A percentile compares a stretch with the other conserved stretches of the same genome.
These are phyloP conservation scores for Ceratonia siliqua DNA, from an alignment of 306 rosid species.

Conservation along the genomic window DNA sequence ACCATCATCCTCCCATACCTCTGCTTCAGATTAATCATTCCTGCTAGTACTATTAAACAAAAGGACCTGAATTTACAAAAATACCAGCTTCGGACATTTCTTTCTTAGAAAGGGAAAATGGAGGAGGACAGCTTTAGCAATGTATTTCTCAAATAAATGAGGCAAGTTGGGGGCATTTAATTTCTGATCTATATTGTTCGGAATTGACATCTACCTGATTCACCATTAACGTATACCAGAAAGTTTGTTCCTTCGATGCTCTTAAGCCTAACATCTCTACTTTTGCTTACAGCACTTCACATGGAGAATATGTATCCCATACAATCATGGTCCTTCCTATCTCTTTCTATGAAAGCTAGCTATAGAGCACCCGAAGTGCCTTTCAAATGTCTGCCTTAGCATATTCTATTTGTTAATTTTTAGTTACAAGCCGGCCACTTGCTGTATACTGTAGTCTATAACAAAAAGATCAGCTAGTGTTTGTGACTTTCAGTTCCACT, in stretches of 20 bases:
- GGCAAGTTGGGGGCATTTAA: slow-evolving; percentile 1
- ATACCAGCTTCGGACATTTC: background rate
- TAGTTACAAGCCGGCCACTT: slow-evolving; percentile 35
- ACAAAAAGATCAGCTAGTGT: slow-evolving; percentile 29
- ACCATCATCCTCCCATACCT: background rate
- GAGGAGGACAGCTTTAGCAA: slow-evolving; percentile 11
- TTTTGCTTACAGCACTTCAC: slow-evolving; percentile 59
- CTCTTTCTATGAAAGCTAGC: slow-evolving; percentile 45
- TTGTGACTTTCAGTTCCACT: slow-evolving; percentile 34
- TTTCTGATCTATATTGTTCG: slow-evolving; percentile 6
- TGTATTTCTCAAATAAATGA: slow-evolving; percentile 9
- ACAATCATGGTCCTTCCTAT: slow-evolving; percentile 33
- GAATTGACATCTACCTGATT: slow-evolving; percentile 71
- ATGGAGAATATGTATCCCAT: slow-evolving; percentile 47
- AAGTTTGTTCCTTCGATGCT: slow-evolving; percentile 65
- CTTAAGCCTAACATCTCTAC: slow-evolving; percentile 63
- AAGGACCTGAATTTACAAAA: background rate
- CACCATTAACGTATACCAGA: slow-evolving; percentile 62
- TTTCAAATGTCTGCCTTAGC: slow-evolving; percentile 41
- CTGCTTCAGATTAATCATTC: background rate
- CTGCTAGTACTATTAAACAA: too few relatives aligned
- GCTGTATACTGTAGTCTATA: too few relatives aligned
- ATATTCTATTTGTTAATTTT: slow-evolving; percentile 43
- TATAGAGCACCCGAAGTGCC: slow-evolving; percentile 34
- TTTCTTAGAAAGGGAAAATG: background rate